Evolutionary conservation across 768 basidiomycete species (phyloP), one percentile per base, ranked within the genome.

Genomic region (Suillus alpinus): DNA sequence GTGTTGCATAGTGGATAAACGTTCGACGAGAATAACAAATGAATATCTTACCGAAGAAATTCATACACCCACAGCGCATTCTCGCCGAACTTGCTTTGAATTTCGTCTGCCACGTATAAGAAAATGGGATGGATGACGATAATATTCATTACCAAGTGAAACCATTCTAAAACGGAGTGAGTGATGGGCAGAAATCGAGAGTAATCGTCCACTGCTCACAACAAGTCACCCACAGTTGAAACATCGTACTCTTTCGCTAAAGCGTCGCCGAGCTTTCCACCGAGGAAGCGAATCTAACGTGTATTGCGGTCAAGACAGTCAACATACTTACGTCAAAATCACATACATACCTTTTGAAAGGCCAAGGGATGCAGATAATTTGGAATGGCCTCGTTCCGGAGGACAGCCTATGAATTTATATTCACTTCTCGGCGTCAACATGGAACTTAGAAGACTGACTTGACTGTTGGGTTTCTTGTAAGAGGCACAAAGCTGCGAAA

Each of bases 11-110:
- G n/a, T 6, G 29, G 46, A 41, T 39, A 23, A 63, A 31, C 39
- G 23, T 23, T 53, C 14, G 43, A 7, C 20, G 1, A 40, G 26
- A 6, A 41, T 8, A 50, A 56, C 31, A 20, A 59, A 58, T 10
- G 29, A 7, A 44, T 40, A 32, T 68, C 83, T 60, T 66, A 92
- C 94, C 97, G 82, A 9, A 98, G 75, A 26, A 96, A 81, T 66
- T 98, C 92, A 68, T 91, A 96, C 10, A 98, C 84, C 97, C 97
- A 98, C 13, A 95, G 81, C 0, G 88, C 86, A 62, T 86, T 80
- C 60, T 93, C 91, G 32, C 91, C 92, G 58, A 93, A 92, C 68
- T 87, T 91, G 59, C 74, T 78, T 69, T 93, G 92, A 76, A 93
- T 84, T 60, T 91, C 89, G 13, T 88, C 91, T 92, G 66, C 59